phyloP scores from a whole-genome alignment of 176 grass and related monocot genomes.

The Rhynchospora breviuscula region DNA sequence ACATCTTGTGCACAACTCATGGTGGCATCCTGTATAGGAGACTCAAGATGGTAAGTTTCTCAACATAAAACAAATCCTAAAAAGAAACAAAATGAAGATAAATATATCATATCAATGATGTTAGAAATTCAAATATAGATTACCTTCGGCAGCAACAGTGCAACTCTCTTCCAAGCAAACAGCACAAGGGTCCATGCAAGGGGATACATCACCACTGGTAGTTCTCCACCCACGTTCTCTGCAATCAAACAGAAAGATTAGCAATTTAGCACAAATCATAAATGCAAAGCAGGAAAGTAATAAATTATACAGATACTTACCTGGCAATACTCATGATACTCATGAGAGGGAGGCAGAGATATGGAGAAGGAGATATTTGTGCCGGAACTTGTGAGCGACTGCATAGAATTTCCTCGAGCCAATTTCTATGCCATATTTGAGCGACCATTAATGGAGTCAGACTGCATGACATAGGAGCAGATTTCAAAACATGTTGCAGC shows the following conservation, averaged over 20 bases:
- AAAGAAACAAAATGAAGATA: not conserved
- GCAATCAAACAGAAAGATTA: constrained; percentile 14
- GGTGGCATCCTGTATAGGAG: constrained; percentile 63
- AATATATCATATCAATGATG: not conserved
- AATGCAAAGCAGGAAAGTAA: not conserved
- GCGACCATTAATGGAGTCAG: constrained; percentile 84
- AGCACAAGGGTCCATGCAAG: constrained; percentile 76
- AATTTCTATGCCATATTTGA: constrained; percentile 75
- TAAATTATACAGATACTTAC: constrained; percentile 19
- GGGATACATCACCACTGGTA: constrained; percentile 48
- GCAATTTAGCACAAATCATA: constrained; percentile 4
- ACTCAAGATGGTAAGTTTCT: not conserved
- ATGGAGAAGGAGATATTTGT: constrained; percentile 66
- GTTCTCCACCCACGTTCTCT: constrained; percentile 88
- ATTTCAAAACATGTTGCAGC: not conserved
- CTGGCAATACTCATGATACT: constrained; percentile 89
- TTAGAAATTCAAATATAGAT: not conserved
- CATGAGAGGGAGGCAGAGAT: constrained; percentile 85
- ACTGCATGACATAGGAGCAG: constrained; percentile 32
- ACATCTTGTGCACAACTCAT: constrained; percentile 98
- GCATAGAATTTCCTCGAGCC: constrained; percentile 59
- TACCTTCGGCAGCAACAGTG: constrained; percentile 77
- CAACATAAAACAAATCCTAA: not conserved
- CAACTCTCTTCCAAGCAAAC: constrained; percentile 91
- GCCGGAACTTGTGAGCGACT: constrained; percentile 30